Conservation (phyloP, 140 eudicot species). For the Ambrosia hybrid region DNA sequence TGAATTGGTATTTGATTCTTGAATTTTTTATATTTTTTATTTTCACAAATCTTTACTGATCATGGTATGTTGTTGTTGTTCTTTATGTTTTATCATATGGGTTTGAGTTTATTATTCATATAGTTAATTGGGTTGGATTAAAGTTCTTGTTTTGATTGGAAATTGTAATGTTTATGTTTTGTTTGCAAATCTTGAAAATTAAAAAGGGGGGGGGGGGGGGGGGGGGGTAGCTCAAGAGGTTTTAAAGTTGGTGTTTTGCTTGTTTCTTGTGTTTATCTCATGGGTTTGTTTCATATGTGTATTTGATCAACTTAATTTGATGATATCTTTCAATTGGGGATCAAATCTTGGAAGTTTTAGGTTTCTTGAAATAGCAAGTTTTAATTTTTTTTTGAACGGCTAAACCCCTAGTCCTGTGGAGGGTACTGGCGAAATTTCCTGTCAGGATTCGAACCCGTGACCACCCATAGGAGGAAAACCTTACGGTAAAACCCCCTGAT, state of each 20-base stretch:
- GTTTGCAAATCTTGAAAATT: constrained; percentile 30
- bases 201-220: not conserved
- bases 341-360: constrained; percentile 33
- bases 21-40: no score
- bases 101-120: constrained; percentile 8
- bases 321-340: not conserved
- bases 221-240: not conserved
- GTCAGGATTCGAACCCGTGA: not conserved
- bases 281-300: constrained; percentile 12
- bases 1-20: not conserved
- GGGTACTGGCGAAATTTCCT: no score
- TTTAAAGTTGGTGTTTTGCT: constrained; percentile 17
- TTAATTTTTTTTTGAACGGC: no score
- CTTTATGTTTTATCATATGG: constrained; percentile 12
- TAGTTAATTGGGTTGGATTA: constrained; percentile 13
- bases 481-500: no score
- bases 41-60: constrained; percentile 13
- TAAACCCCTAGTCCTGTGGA: no score
- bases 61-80: constrained; percentile 15
- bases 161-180: constrained; percentile 21
- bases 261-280: constrained; percentile 22
- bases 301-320: constrained; percentile 11
- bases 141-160: not conserved
- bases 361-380: constrained; percentile 23
- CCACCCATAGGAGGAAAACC: no score